Base-by-base conservation (phyloP, 768 basidiomycete genomes). In the Phaeotremella fagi region DNA sequence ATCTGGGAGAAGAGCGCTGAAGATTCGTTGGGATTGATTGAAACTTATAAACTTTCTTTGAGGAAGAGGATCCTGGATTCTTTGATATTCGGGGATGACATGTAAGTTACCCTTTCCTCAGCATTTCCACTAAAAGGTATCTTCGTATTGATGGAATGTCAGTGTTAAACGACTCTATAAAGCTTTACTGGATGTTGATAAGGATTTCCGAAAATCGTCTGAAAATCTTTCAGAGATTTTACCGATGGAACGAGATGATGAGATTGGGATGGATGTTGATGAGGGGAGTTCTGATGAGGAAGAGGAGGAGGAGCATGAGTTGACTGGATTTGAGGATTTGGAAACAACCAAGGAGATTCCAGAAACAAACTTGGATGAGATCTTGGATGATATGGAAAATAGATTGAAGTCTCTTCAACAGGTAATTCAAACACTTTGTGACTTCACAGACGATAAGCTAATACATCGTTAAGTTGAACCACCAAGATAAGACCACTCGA, bases 331-430 rank as follows among this genome's bases (percentile, higher is more conserved):
- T 3, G 46, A 61, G 26, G 23, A 47, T 3, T 38, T 38, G 20
- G 54, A 36, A 28, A 25, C 23, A n/a, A 23, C 29, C 16, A 29
- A 24, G 9, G 48, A 3, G 1, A 37, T 24, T 45, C 3, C 27
- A 22, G 23, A 44, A 43, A 45, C 11, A 38, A 16, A 22, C 36
- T 28, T 24, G 31, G 18, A 49, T 24, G 16, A 25, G 5, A 23
- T n/a, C 20, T 18, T 55, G 29, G 14, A 37, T 4, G 27, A 38
- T 31, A 60, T 60, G 59, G 54, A 60, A 27, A 38, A 31, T n/a
- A 35, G 59, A 26, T 41, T 60, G 23, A 15, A 36, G 35, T 42
- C 54, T 9, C 37, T 55, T 22, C 4, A 37, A 6, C 33, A 18
- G 43, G 59, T 52, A 18, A 43, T 53, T 60, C 24, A n/a, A 27